These are phyloP conservation scores for Rhinocladiella similis DNA, from an alignment of 2,329 filamentous ascomycete species.

Conservation along the genomic window DNA sequence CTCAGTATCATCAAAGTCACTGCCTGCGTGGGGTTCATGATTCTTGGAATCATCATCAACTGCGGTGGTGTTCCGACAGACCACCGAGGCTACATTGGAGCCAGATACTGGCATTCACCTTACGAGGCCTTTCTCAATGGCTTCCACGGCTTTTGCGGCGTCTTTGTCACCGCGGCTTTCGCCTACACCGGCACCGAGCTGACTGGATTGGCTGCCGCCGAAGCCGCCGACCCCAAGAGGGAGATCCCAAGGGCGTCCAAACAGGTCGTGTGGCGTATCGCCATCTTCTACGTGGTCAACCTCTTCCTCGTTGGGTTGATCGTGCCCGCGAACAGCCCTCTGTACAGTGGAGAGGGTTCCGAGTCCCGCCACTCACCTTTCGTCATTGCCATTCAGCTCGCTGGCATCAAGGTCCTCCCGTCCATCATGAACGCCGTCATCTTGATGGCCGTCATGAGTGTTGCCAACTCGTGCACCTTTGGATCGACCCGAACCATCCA, in stretches of 20 bases:
- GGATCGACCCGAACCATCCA: conserved; percentile 88
- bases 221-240: conserved; percentile 61
- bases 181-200: conserved; percentile 64
- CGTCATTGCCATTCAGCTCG: conserved; percentile 85
- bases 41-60: conserved; percentile 83
- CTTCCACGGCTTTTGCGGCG: conserved; percentile 64
- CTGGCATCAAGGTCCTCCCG: conserved; percentile 76
- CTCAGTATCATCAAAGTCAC: conserved; percentile 59
- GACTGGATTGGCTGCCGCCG: conserved; percentile 60
- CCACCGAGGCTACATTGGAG: conserved; percentile 26
- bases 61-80: conserved; percentile 60
- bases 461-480: conserved; percentile 89
- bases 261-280: conserved; percentile 91
- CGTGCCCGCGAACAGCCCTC: conserved; percentile 54
- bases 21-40: conserved; percentile 64
- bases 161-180: conserved; percentile 65
- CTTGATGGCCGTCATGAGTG: conserved; percentile 82
- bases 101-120: conserved; percentile 51
- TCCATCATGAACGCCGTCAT: conserved; percentile 96
- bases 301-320: conserved; percentile 79
- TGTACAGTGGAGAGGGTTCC: conserved; percentile 62
- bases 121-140: conserved; percentile 68
- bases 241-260: conserved; percentile 84
- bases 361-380: conserved; percentile 81
- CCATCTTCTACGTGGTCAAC: conserved; percentile 84